Evolutionary conservation across 768 basidiomycete genomes (phyloP).

Genomic region (Amanita thiersii): DNA sequence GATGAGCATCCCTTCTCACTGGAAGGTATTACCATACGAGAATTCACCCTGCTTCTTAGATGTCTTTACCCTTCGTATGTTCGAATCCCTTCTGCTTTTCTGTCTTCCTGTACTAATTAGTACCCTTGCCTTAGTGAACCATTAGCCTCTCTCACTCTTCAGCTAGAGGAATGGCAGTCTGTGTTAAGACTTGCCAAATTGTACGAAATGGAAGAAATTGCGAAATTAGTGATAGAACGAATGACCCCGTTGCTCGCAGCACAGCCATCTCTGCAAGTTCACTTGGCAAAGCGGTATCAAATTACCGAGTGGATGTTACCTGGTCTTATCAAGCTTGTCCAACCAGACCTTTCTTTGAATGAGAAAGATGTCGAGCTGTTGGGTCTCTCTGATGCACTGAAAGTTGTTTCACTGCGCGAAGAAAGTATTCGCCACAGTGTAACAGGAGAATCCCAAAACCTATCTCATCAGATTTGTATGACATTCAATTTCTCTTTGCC

Average conservation of each 20-base stretch:
- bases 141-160: neutral
- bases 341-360: neutral
- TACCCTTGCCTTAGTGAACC: too few species aligned
- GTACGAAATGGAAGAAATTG: slow-evolving; percentile 1
- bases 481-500: too few species aligned
- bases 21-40: slow-evolving; percentile 14
- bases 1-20: slow-evolving; percentile 18
- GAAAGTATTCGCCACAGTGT: too few species aligned
- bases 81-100: neutral
- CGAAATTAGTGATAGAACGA: neutral
- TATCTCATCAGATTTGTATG: too few species aligned
- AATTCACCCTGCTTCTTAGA: slow-evolving; percentile 18
- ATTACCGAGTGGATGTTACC: slow-evolving; percentile 1
- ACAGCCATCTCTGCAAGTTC: neutral
- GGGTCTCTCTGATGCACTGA: neutral
- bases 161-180: slow-evolving; percentile 1
- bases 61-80: slow-evolving; percentile 20
- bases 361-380: neutral
- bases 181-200: neutral
- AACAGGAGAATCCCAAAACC: too few species aligned
- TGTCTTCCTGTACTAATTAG: too few species aligned
- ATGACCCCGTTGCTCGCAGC: slow-evolving; percentile 4
- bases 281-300: slow-evolving; percentile 1
- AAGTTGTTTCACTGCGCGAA: neutral
- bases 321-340: neutral